Evolutionary conservation across 164 flowering plant species (phyloP), one percentile per base, ranked within the genome.

Genomic region (Stephania cephalantha): DNA sequence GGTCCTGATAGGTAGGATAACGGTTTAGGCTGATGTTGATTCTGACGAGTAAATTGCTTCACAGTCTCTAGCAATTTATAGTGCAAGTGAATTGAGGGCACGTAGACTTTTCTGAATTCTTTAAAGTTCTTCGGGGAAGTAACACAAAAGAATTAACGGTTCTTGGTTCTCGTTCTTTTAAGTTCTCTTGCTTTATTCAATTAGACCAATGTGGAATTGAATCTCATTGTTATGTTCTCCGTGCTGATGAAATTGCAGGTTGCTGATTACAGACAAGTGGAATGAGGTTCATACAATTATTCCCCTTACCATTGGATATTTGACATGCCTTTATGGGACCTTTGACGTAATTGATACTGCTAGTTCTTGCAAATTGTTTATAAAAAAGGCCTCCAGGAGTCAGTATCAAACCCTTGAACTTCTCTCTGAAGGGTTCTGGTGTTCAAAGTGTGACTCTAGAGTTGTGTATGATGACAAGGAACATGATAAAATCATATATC

Each of bases 251-350:
- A 74, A 68, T 79, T 82, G 75, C 88, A 95, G 99, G 85, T 76
- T 79, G 46, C 79, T 89, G 73, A 75, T 48, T 79, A 78, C 71
- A 71, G 90, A 89, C 70, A 79, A 79, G 63, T 79, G 73, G 83
- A 88, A 81, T 71, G 80, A 82, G 67, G 91, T 96, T 68, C 88
- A 84, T 80, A 86, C 78, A 77, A 50, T 75, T 50, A 74, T 91
- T 78, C 84, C 94, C 5, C 73, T 79, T 72, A 81, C 83, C 70
- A 85, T 96, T 81, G 97, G 97, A 46, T 87, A 84, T 77, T 85
- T 96, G 78, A 89, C 97, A 63, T 96, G 99, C 81, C 87, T 94
- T 44, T 81, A 80, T 86, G 97, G 94, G 76, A 85, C 85, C 48
- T 86, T 69, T 70, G 69, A 55, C 73, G 71, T 52, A 69, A 79